Conservation (phyloP, 371 early-diverging fungal species). For the Mortierella sp. region DNA sequence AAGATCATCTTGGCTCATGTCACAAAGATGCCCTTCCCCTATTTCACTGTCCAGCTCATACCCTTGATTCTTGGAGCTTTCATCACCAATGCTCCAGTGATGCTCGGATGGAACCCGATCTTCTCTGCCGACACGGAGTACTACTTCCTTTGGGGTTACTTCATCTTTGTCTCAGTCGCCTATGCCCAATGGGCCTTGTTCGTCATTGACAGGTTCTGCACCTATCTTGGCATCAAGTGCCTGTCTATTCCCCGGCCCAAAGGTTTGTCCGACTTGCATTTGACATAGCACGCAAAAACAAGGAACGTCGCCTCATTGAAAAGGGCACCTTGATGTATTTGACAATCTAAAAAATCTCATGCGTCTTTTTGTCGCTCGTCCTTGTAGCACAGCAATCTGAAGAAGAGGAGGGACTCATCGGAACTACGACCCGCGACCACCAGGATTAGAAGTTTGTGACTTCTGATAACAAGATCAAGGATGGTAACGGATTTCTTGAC, state of each 20-base stretch:
- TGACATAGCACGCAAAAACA: not conserved
- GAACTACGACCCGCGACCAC: conserved; percentile 28
- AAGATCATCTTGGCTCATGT: conserved; percentile 91
- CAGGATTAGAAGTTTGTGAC: conserved; percentile 32
- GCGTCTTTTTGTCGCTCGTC: conserved; percentile 37
- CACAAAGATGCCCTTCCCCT: conserved; percentile 82
- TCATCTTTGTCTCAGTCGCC: conserved; percentile 72
- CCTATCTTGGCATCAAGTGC: conserved; percentile 85
- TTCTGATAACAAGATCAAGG: too few relatives aligned
- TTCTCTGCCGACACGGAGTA: conserved; percentile 76
- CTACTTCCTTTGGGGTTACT: conserved; percentile 75
- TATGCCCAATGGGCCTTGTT: conserved; percentile 87
- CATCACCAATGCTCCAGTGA: conserved; percentile 67
- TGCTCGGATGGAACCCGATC: conserved; percentile 69
- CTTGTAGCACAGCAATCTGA: conserved; percentile 57
- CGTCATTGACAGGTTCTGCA: conserved; percentile 90
- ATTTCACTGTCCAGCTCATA: conserved; percentile 77
- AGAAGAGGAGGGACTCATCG: conserved; percentile 54
- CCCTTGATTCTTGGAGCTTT: conserved; percentile 82
- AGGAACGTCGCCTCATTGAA: conserved; percentile 3
- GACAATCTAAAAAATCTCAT: conserved; percentile 53
- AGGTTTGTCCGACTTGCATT: conserved; percentile 28
- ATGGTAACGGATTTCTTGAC: too few relatives aligned
- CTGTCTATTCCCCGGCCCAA: conserved; percentile 73
- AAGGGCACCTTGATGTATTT: conserved; percentile 14